Evolutionary conservation across 192 early-diverging fungal species (phyloP).

Genomic region (Backusella macrospora): DNA sequence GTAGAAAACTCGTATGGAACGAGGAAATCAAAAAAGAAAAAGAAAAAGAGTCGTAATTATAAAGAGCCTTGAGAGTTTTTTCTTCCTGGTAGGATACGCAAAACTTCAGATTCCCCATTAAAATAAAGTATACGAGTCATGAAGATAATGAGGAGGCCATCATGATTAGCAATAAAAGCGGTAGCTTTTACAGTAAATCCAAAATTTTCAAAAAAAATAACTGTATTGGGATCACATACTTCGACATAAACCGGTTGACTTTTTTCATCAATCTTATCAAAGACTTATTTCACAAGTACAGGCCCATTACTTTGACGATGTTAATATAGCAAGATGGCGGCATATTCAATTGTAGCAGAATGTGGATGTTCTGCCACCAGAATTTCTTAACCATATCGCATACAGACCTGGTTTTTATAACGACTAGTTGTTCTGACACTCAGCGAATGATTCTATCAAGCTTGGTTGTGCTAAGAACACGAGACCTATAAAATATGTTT

Average conservation of each 20-base stretch:
- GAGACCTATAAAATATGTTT: conserved; percentile 8
- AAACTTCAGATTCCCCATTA: background rate
- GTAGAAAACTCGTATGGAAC: no score
- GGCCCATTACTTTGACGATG: conserved; percentile 33
- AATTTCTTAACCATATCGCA: conserved; percentile 5
- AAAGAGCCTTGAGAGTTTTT: conserved; percentile 21
- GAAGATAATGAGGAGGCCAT: conserved; percentile 24
- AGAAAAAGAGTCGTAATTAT: background rate
- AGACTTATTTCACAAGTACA: conserved; percentile 22
- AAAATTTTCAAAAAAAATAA: conserved; percentile 36
- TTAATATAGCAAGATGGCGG: conserved; percentile 34
- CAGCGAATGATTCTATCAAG: conserved; percentile 27
- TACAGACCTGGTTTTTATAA: conserved; percentile 1
- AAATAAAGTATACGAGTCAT: conserved; percentile 23
- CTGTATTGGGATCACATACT: conserved; percentile 3
- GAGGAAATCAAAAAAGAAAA: background rate
- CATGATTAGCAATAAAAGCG: background rate
- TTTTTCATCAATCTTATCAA: conserved; percentile 30
- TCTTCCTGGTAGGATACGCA: conserved; percentile 33
- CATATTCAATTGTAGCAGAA: conserved; percentile 30
- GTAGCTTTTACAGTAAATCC: conserved; percentile 30
- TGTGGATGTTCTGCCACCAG: conserved; percentile 12
- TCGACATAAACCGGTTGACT: conserved; percentile 29
- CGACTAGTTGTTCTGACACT: conserved; percentile 21
- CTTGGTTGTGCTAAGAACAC: conserved; percentile 19